phyloP scores from a whole-genome alignment of 2,329 filamentous ascomycete species.

The Hansfordia pulvinata region DNA sequence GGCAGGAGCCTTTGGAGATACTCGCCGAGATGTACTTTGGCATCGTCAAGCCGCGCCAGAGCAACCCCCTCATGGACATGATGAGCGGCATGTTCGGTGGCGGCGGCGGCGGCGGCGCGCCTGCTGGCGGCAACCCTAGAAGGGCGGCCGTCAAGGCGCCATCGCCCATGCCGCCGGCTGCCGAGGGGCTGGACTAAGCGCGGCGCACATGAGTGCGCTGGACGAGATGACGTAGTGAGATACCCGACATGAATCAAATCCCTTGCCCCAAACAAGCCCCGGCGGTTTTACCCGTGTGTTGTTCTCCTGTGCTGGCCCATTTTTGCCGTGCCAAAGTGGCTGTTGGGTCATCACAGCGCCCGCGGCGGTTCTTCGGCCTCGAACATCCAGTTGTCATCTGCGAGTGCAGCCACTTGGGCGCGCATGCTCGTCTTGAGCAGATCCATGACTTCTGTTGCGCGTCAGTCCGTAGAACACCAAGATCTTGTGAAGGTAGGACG shows the following conservation, averaged over 20 bases:
- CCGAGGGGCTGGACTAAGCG: conserved; percentile 45
- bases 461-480: conserved; percentile 4
- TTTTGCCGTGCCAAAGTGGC: no score
- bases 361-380: conserved; percentile 48
- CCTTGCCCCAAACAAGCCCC: no score
- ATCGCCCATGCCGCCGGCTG: conserved; percentile 37
- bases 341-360: conserved; percentile 15
- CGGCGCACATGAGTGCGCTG: background rate
- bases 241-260: no score
- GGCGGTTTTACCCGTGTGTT: no score
- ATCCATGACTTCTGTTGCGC: conserved; percentile 51
- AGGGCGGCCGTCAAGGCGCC: conserved; percentile 28
- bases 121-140: conserved; percentile 15
- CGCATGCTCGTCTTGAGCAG: conserved; percentile 56
- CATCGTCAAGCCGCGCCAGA: conserved; percentile 76
- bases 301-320: no score
- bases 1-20: conserved; percentile 72
- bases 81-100: conserved; percentile 91
- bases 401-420: conserved; percentile 57
- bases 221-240: conserved; percentile 2
- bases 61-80: conserved; percentile 93
- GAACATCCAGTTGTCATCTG: conserved; percentile 88
- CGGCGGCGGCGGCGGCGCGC: conserved; percentile 41
- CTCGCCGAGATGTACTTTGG: conserved; percentile 96
- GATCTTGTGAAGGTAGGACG: conserved; percentile 6